These are phyloP conservation scores for Pseudogymnoascus verrucosus DNA, from an alignment of 2,329 filamentous ascomycete species.

Conservation along the genomic window DNA sequence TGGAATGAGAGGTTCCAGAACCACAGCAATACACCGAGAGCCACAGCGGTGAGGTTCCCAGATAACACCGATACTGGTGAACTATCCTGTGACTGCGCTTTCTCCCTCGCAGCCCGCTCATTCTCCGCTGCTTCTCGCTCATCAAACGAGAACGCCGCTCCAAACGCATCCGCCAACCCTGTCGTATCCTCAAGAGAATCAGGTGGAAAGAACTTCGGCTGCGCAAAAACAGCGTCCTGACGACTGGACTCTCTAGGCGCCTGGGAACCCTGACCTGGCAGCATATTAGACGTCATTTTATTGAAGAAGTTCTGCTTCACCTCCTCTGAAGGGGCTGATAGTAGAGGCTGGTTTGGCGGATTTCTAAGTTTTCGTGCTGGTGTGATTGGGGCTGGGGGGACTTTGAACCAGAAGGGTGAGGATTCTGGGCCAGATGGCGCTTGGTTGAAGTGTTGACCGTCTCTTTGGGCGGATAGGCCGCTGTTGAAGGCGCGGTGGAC, in stretches of 20 bases:
- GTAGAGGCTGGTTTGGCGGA: slow-evolving; percentile 47
- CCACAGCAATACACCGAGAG: slow-evolving; percentile 12
- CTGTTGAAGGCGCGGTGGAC: slow-evolving; percentile 47
- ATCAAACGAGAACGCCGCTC: not conserved
- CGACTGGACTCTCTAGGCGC: not conserved
- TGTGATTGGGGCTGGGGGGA: slow-evolving; percentile 61
- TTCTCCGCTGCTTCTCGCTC: not conserved
- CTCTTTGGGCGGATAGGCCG: slow-evolving; percentile 30
- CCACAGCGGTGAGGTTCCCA: slow-evolving; percentile 11
- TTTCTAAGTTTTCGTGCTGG: slow-evolving; percentile 56
- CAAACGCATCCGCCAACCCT: not conserved
- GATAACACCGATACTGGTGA: not conserved
- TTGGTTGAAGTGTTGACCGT: slow-evolving; percentile 31
- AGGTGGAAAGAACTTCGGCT: slow-evolving; percentile 53
- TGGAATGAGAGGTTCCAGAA: slow-evolving; percentile 15
- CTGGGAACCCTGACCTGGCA: not conserved
- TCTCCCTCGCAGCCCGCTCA: not conserved
- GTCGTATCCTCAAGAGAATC: slow-evolving; percentile 1
- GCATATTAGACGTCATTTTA: slow-evolving; percentile 13
- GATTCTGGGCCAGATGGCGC: slow-evolving; percentile 16
- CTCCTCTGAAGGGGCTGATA: slow-evolving; percentile 39
- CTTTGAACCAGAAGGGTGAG: slow-evolving; percentile 58
- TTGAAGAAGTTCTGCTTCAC: slow-evolving; percentile 44
- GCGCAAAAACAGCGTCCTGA: slow-evolving; percentile 29
- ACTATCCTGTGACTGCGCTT: not conserved